Conservation (phyloP, 805 yeast genomes). For the Pichia paraexigua region DNA sequence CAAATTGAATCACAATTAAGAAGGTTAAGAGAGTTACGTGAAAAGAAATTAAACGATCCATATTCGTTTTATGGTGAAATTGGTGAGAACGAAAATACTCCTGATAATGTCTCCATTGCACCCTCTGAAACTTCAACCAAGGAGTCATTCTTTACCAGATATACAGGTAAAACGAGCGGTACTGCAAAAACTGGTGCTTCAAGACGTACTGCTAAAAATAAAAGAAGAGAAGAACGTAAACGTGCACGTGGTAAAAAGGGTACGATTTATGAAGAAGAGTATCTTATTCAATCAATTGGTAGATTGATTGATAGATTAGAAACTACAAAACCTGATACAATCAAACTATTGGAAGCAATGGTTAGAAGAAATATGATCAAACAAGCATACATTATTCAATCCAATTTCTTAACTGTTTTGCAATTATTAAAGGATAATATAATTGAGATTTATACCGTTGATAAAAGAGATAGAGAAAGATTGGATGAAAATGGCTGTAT, state of each 20-base stretch:
- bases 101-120: slow-evolving; percentile 92
- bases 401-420: slow-evolving; percentile 50
- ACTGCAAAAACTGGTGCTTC: slow-evolving; percentile 97
- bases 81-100: slow-evolving; percentile 57
- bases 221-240: slow-evolving; percentile 92
- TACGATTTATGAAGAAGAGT: slow-evolving; percentile 95
- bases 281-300: slow-evolving; percentile 79
- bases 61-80: slow-evolving; percentile 71
- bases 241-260: slow-evolving; percentile 97
- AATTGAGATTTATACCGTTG: slow-evolving; percentile 69
- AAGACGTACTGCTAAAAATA: slow-evolving; percentile 83
- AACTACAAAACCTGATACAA: slow-evolving; percentile 67
- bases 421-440: slow-evolving; percentile 50
- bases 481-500: slow-evolving; percentile 82
- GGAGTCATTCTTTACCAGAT: slow-evolving; percentile 89
- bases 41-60: slow-evolving; percentile 79
- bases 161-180: slow-evolving; percentile 92
- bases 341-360: slow-evolving; percentile 64
- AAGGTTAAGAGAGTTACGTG: slow-evolving; percentile 77
- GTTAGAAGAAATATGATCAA: slow-evolving; percentile 63
- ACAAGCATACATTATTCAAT: slow-evolving; percentile 78
- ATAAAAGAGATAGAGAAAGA: slow-evolving; percentile 83
- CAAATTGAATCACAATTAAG: slow-evolving; percentile 78
- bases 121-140: slow-evolving; percentile 90
- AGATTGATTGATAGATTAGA: slow-evolving; percentile 77